Evolutionary conservation across 176 grass and related monocot species (phyloP).

Genomic region (Hsuehochloa calcarea): DNA sequence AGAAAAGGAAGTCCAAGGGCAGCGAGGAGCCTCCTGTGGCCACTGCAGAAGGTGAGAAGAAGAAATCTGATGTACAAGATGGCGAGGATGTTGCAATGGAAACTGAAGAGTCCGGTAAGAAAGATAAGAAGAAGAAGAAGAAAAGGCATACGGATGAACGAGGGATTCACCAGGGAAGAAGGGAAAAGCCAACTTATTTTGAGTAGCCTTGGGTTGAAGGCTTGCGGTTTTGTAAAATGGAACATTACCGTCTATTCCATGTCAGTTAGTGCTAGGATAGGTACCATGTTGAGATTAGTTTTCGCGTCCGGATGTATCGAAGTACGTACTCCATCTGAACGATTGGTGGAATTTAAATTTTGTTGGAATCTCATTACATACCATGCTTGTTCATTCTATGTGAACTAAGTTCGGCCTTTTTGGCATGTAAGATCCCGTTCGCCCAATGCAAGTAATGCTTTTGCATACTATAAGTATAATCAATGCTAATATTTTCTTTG

Average conservation of each 20-base stretch:
- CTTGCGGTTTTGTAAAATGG: conserved; percentile 23
- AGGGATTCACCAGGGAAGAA: neutral
- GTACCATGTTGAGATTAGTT: conserved; percentile 18
- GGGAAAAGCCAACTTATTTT: neutral
- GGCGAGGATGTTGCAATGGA: conserved; percentile 25
- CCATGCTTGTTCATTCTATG: neutral
- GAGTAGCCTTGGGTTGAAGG: neutral
- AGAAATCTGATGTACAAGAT: conserved; percentile 24
- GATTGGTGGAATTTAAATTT: conserved; percentile 1
- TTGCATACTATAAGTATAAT: neutral
- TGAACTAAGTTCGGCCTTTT: neutral
- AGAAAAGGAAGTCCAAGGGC: conserved; percentile 55
- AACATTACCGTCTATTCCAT: neutral
- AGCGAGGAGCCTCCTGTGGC: conserved; percentile 16
- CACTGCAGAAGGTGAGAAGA: conserved; percentile 33
- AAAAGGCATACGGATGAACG: conserved; percentile 37
- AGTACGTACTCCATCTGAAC: neutral
- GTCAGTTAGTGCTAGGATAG: neutral
- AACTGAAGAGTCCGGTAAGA: conserved; percentile 30
- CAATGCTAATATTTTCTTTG: neutral
- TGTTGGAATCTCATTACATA: neutral
- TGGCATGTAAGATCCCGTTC: neutral
- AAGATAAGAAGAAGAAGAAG: conserved; percentile 50
- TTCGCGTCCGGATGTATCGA: neutral
- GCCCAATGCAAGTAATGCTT: neutral